Evolutionary conservation across 345 rosid species (phyloP), one percentile per base, ranked within the genome.

Genomic region (Noccaea bulbosa): DNA sequence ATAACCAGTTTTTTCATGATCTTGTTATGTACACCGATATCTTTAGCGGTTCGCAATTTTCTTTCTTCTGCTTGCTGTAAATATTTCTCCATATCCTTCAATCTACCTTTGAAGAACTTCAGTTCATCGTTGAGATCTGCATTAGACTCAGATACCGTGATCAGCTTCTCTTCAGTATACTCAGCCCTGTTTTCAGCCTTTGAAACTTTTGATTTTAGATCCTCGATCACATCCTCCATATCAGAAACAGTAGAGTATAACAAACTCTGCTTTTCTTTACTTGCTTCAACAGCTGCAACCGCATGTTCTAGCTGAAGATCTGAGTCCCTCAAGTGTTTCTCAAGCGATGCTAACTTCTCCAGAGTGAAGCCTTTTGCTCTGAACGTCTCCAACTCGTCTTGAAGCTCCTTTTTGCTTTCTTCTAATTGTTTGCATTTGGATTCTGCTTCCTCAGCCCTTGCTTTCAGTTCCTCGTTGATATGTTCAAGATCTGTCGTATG

Each of bases 151-250:
- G 99, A 91, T 50, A 91, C 79, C 55, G 76, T 77, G 63, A 88
- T 82, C 67, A 93, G 80, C 77, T 89, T 91, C 43, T 86, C 95
- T 71, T 88, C 97, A 0, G 88, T 87, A 75, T 67, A 76, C 58
- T 94, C 95, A 69, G 93, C 96, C 38, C 84, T 82, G 73, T 70
- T 78, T 77, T 86, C 96, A 48, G 94, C 87, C 77, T 86, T 89
- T 7, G 62, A 64, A 75, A 81, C 93, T 81, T 86, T 91, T 51
- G 69, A 78, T 74, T 89, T 91, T 40, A 94, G 84, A 81, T 83
- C 87, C 75, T 86, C 89, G 7, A 94, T 94, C 76, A 86, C 67
- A 72, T 74, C 77, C 66, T 88, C 97, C 99, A 91, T 94, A 76
- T 94, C 97, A 59, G 65, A 57, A 67, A 94, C 87, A 9, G 95